Evolutionary conservation across 2,329 filamentous ascomycete genomes (phyloP).

Genomic region (Epichloe elymi): DNA sequence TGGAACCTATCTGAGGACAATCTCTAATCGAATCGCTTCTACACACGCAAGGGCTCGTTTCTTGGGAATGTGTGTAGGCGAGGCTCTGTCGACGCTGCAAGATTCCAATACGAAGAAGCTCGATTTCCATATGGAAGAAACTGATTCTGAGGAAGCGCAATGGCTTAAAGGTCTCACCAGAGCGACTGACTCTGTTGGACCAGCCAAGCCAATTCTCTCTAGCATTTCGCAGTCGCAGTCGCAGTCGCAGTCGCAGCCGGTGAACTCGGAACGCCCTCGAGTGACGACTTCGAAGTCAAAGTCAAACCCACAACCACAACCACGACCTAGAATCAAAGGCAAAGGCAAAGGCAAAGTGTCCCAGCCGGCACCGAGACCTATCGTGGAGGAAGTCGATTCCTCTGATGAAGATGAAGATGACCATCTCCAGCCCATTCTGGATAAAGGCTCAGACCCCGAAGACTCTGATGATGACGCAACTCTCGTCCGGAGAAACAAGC

Average conservation of each 20-base stretch:
- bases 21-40: slow-evolving; percentile 74
- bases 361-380: slow-evolving; percentile 25
- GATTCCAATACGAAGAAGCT: slow-evolving; percentile 60
- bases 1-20: slow-evolving; percentile 57
- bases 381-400: slow-evolving; percentile 54
- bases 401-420: slow-evolving; percentile 47
- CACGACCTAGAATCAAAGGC: background rate
- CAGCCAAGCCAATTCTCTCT: slow-evolving; percentile 34
- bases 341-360: slow-evolving; percentile 14
- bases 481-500: slow-evolving; percentile 69
- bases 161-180: slow-evolving; percentile 60
- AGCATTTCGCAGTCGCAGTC: background rate
- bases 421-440: slow-evolving; percentile 36
- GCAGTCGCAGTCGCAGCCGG: too few species aligned
- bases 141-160: slow-evolving; percentile 54
- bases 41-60: slow-evolving; percentile 65
- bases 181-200: slow-evolving; percentile 50
- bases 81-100: slow-evolving; percentile 49
- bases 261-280: background rate
- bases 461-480: slow-evolving; percentile 92
- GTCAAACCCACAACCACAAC: background rate
- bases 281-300: background rate
- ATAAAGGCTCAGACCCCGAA: slow-evolving; percentile 76
- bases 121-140: slow-evolving; percentile 74
- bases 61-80: slow-evolving; percentile 79